Conservation (phyloP, 805 yeast genomes). For the Jamesozyma lodderae region DNA sequence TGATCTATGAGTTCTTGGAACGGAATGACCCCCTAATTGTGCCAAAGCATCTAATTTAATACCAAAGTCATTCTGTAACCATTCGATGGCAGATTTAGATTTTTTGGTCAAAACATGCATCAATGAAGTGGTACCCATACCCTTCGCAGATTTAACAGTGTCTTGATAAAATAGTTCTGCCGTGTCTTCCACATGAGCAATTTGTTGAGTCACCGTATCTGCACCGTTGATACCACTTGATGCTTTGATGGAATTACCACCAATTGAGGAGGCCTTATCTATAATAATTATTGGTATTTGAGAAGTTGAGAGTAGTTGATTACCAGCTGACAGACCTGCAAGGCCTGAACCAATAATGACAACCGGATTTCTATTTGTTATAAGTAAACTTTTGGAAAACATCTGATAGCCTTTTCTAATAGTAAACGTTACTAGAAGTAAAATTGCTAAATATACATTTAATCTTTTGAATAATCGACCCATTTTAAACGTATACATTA, state of each 20-base stretch:
- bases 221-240: slow-evolving; percentile 66
- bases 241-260: slow-evolving; percentile 56
- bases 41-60: slow-evolving; percentile 62
- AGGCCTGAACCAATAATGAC: slow-evolving; percentile 49
- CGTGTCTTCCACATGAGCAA: slow-evolving; percentile 43
- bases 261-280: slow-evolving; percentile 42
- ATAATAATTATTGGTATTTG: slow-evolving; percentile 38
- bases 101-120: slow-evolving; percentile 52
- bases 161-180: slow-evolving; percentile 54
- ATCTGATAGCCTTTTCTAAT: neutral
- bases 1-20: slow-evolving; percentile 75
- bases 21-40: slow-evolving; percentile 74
- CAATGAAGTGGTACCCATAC: slow-evolving; percentile 48
- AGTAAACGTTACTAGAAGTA: neutral
- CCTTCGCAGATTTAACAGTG: slow-evolving; percentile 58
- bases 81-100: slow-evolving; percentile 58
- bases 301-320: slow-evolving; percentile 31
- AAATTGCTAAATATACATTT: neutral
- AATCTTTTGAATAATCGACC: neutral
- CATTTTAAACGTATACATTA: neutral
- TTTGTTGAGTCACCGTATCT: slow-evolving; percentile 49
- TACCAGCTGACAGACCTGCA: slow-evolving; percentile 44
- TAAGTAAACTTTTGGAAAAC: neutral
- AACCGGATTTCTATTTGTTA: slow-evolving; percentile 21
- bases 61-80: slow-evolving; percentile 59